These are phyloP conservation scores for Boletus patriciae DNA, from an alignment of 768 basidiomycete genomes.

Conservation along the genomic window DNA sequence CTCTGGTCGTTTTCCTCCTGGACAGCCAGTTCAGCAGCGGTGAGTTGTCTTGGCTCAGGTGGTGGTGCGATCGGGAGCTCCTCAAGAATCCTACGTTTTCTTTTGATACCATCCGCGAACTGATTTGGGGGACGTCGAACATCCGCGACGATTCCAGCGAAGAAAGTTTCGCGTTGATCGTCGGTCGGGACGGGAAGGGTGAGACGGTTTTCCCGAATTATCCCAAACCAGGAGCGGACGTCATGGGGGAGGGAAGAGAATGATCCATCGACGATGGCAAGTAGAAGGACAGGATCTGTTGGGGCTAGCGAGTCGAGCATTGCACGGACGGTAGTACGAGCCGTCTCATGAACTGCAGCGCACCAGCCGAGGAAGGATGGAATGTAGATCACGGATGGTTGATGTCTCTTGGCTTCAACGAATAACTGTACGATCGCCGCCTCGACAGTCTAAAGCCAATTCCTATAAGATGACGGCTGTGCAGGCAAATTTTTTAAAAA, in stretches of 20 bases:
- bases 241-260: constrained; percentile 73
- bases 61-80: constrained; percentile 88
- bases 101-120: constrained; percentile 86
- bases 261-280: constrained; percentile 83
- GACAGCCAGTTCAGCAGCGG: constrained; percentile 74
- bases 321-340: constrained; percentile 80
- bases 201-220: constrained; percentile 72
- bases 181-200: constrained; percentile 51
- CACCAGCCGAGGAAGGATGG: constrained; percentile 89
- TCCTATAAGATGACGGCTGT: background rate
- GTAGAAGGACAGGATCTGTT: constrained; percentile 88
- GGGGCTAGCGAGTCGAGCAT: constrained; percentile 91
- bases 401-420: constrained; percentile 94
- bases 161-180: constrained; percentile 71
- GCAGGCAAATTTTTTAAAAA: constrained; percentile 4
- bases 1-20: constrained; percentile 83
- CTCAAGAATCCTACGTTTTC: constrained; percentile 82
- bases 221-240: constrained; percentile 90
- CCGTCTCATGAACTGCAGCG: constrained; percentile 77
- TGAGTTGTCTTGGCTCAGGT: constrained; percentile 78
- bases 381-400: constrained; percentile 94
- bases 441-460: constrained; percentile 66
- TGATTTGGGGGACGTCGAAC: constrained; percentile 75
- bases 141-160: constrained; percentile 67
- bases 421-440: constrained; percentile 94